Base-by-base conservation (phyloP, 805 yeast species). In the Cyberlindnera misumaiensis region DNA sequence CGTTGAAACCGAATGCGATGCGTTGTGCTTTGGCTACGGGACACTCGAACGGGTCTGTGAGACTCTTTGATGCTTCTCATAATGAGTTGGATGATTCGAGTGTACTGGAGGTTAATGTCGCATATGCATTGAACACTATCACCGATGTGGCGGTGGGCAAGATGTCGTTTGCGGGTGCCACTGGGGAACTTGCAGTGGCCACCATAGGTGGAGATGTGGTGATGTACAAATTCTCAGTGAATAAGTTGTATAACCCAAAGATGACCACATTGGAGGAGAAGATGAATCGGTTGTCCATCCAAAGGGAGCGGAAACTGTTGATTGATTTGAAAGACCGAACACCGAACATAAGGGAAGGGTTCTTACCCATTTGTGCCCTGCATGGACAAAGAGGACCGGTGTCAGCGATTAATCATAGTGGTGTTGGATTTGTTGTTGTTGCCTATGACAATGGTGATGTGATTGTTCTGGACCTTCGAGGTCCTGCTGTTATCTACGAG, bases 41-140 rank as follows among this genome's bases (percentile, higher is more conserved):
- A 1, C 96, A 93, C 54, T 74, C 79, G 27, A 82, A 82, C 56
- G 97, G 97, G 0, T 73, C 80, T 27, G 75, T 93, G 0, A 70
- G 96, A 38, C 66, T 90, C 9, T 80, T 88, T 78, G 95, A 90
- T 60, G 80, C 87, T 0, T 77, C 94, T 0, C 76, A 79, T 40
- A 83, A 83, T 15, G 96, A 85, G 44, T 51, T 79, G 6, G 77
- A 71, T 40, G 79, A 77, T 29, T 62, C 72, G 8, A 64, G 73
- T 6, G 78, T 77, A 4, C 63, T 83, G 46, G 84, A 80, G 45
- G 69, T 81, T 28, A 73, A 75, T 49, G 64, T 80, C 10, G 60
- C 77, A 1, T 62, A 65, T 30, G 67, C 77, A 11, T 47, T 80
- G 28, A 66, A 68, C 43, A 63, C 69, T 35, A 61, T 72, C 0